Conservation (phyloP, 2,329 filamentous ascomycete genomes). For the Beauveria bassiana region DNA sequence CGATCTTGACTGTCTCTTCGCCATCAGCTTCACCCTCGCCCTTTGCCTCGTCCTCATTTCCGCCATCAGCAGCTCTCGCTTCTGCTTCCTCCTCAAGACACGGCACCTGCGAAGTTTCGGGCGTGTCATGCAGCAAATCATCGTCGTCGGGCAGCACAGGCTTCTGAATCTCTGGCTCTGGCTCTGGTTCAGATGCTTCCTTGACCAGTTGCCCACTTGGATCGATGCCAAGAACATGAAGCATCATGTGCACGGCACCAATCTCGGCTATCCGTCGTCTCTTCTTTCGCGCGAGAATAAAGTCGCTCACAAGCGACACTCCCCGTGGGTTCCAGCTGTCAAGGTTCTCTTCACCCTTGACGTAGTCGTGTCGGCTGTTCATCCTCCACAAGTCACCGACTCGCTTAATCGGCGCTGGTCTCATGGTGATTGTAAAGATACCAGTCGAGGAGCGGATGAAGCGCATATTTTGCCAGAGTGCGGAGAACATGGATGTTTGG, state of each 20-base stretch:
- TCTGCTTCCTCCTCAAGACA: constrained; percentile 24
- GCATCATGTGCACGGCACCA: constrained; percentile 60
- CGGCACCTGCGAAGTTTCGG: constrained; percentile 41
- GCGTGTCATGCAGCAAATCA: constrained; percentile 50
- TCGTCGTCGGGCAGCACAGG: constrained; percentile 44
- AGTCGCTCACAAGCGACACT: constrained; percentile 86
- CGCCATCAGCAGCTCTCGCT: constrained; percentile 16
- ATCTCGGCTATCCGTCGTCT: constrained; percentile 71
- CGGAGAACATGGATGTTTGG: constrained; percentile 78
- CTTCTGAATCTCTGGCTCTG: constrained; percentile 28
- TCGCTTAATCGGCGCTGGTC: constrained; percentile 82
- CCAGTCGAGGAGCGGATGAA: constrained; percentile 81
- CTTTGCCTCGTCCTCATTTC: constrained; percentile 14
- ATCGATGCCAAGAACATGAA: constrained; percentile 50
- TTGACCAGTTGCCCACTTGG: constrained; percentile 25
- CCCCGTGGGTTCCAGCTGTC: constrained; percentile 81
- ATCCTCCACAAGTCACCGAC: constrained; percentile 93
- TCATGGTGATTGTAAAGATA: constrained; percentile 80
- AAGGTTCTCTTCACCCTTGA: constrained; percentile 88
- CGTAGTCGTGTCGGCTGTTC: constrained; percentile 89
- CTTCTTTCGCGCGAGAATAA: constrained; percentile 66
- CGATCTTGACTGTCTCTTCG: constrained; percentile 17
- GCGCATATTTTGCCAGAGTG: constrained; percentile 76
- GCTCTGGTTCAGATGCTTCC: constrained; percentile 24
- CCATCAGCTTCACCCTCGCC: constrained; percentile 15